Evolutionary conservation across 345 rosid species (phyloP).

Genomic region (Adansonia digitata): DNA sequence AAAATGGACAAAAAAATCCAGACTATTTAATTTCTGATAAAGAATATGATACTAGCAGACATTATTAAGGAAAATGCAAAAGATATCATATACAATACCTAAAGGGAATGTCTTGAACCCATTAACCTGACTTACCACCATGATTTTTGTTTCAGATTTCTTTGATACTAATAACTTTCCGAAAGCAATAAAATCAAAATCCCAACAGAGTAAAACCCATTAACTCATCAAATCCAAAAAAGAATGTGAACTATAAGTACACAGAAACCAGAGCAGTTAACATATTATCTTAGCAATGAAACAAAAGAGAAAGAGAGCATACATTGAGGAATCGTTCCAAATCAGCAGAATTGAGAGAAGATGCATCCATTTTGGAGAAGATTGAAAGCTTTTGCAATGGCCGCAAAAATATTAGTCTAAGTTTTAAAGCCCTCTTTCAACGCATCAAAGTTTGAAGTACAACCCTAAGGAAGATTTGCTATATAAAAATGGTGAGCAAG

Average conservation of each 20-base stretch:
- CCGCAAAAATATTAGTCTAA: background rate
- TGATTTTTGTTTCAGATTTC: background rate
- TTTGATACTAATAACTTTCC: background rate
- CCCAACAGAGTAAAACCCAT: background rate
- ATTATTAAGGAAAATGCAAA: background rate
- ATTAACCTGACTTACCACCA: background rate
- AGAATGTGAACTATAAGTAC: background rate
- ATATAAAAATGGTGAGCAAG: background rate
- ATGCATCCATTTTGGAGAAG: background rate
- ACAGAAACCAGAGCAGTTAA: background rate
- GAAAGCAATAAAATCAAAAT: background rate
- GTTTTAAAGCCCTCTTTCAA: background rate
- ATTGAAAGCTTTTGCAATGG: background rate
- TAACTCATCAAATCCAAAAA: background rate
- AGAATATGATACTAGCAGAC: background rate
- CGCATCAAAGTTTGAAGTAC: background rate
- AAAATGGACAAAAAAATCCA: background rate
- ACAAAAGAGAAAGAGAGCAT: background rate
- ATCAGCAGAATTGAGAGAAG: background rate
- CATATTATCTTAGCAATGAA: background rate
- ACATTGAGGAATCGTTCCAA: slow-evolving; percentile 6
- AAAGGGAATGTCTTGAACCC: background rate
- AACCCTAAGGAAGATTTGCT: background rate
- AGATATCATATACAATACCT: background rate
- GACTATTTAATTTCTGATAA: background rate